Conservation (phyloP, 2,329 filamentous ascomycete genomes). For the Amauroascus niger region DNA sequence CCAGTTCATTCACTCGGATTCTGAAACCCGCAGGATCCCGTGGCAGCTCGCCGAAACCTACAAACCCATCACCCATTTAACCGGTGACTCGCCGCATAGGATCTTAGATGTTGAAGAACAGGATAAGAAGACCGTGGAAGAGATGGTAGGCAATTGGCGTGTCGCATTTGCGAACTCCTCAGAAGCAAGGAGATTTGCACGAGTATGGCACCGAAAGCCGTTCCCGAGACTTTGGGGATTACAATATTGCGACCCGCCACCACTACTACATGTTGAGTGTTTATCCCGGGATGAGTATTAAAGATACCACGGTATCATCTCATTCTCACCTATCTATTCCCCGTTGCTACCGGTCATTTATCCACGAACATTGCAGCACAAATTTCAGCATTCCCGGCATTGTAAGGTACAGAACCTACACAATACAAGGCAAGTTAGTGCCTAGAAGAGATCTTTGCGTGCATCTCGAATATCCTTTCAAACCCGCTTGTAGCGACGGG, state of each 20-base stretch:
- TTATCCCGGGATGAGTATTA: conserved; percentile 14
- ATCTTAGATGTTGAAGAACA: conserved; percentile 10
- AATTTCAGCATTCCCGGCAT: too few species aligned
- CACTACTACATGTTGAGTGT: conserved; percentile 19
- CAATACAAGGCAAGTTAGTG: too few species aligned
- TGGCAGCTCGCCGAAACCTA: conserved; percentile 17
- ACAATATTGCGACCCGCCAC: conserved; percentile 13
- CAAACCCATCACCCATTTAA: conserved; percentile 13
- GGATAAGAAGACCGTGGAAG: neutral
- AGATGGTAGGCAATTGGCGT: conserved; percentile 37
- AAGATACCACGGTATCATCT: neutral
- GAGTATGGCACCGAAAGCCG: conserved; percentile 45
- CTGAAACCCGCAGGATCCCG: conserved; percentile 11
- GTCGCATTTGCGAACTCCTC: conserved; percentile 47
- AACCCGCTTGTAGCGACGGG: too few species aligned
- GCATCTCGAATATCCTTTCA: too few species aligned
- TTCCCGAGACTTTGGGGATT: conserved; percentile 26
- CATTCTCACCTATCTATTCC: neutral
- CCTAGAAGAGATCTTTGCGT: too few species aligned
- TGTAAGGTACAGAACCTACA: too few species aligned
- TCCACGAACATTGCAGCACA: too few species aligned
- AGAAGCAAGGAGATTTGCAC: conserved; percentile 46
- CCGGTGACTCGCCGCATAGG: conserved; percentile 7
- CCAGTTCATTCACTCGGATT: conserved; percentile 16
- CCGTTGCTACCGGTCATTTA: too few species aligned